Evolutionary conservation across 129 eudicot genomes (phyloP), one percentile per base, ranked within the genome.

Genomic region (Artemisia argyi): DNA sequence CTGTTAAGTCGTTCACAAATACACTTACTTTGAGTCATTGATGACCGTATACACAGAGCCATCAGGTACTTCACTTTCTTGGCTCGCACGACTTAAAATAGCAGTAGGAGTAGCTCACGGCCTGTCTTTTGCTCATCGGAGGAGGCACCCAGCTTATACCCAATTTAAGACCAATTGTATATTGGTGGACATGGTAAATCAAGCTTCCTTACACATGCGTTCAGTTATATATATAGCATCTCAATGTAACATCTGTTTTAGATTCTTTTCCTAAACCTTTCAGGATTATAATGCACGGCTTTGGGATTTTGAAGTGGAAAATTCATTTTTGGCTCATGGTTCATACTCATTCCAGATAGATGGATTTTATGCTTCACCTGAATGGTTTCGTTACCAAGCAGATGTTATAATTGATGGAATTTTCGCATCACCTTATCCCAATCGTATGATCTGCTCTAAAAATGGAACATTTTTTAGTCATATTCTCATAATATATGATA

Each of bases 241-340:
- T 22, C 65, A 8, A 20, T 13, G 6, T 56, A 48, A 57, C 63
- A 68, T 50, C 9, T 17, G 10, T 7, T 60, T 77, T 17, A 42
- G 47, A 4, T 65, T 44, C 11, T 17, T 56, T 57, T 57, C 11
- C 4, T 62, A 13, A 2, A 73, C 30, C 15, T 24, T 35, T 14
- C 70, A 79, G 72, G 78, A 74, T 32, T 12, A 39, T 35, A 39
- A 63, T 74, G 86, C 77, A 24, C 74, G 62, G 47, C 68, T 82
- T 62, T 14, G 12, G 26, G 70, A 74, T 65, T 73, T 56, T 68
- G 72, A 65, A 10, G 24, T 72, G 19, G 68, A 69, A 14, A 11
- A 42, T n/a, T 50, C 70, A 32, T 78, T 59, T 18, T 30, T 47
- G 24, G 20, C 26, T 64, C 11, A 0, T 15, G 54, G 13, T 17